Evolutionary conservation across 1,284 basidiomycete genomes (phyloP), one percentile per base, ranked within the genome.

Genomic region (Puccinia hordei): DNA sequence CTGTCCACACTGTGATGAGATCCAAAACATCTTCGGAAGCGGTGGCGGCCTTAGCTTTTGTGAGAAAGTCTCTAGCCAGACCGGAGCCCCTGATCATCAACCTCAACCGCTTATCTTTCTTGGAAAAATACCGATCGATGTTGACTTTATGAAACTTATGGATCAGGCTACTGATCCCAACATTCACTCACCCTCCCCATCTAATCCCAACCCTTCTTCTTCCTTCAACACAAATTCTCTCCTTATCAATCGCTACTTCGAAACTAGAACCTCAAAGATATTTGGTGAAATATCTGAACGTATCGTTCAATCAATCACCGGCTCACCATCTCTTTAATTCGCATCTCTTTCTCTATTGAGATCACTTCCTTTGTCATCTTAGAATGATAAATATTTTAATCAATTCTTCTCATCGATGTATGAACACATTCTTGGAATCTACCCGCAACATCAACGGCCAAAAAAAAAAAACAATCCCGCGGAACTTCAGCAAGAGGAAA

Each of bases 1-100:
- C 13, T 99, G 97, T 85, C 96, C 96, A 30, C 87, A 87, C 81
- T 87, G 87, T 80, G 92, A 92, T 33, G 95, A 98, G 86, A 89
- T 98, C 83, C 94, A 91, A 86, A 94, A 97, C 85, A 90, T 97
- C 72, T 99, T 98, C 87, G 97, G 95, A 8, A 92, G 91, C 13
- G 95, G 95, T 15, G 97, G 97, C 1, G 97, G 95, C 0, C 90
- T 92, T 86, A 91, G 90, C 22, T 85, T 85, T 35, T 71, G 66
- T 51, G 53, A 68, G n/a, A 66, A 80, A 59, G 57, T 65, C 83
- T 84, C 55, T 51, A 69, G 44, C 66, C 41, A 30, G 2, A 3
- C 46, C 44, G n/a, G 22, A 4, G 10, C n/a, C 5, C 73, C 9
- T 82, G 83, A 73, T 81, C 82, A 33, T 81, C 82, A 82, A 12